Conservation (phyloP, 345 rosid genomes). For the Capsella bursapastoris region DNA sequence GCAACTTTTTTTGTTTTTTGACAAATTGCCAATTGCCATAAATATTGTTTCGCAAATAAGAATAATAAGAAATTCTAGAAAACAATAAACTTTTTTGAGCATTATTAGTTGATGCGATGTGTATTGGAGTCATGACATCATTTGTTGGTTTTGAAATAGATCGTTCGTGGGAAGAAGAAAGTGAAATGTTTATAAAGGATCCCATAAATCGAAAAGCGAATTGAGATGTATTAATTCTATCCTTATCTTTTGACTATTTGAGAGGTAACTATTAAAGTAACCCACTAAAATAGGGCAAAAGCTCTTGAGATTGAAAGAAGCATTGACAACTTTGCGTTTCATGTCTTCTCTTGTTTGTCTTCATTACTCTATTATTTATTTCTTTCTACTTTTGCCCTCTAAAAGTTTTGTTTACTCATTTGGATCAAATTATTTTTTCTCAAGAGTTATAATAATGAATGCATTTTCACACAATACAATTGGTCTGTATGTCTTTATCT, state of each 20-base stretch:
- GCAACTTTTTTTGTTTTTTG: neutral
- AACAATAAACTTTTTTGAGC: neutral
- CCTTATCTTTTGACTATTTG: slow-evolving; percentile 37
- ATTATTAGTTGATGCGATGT: slow-evolving; percentile 17
- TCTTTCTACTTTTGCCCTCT: slow-evolving; percentile 5
- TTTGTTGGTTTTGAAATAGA: slow-evolving; percentile 7
- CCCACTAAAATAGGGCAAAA: slow-evolving; percentile 28
- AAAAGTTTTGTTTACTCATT: neutral
- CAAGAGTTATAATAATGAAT: slow-evolving; percentile 24
- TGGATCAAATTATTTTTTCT: neutral
- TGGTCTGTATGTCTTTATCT: neutral
- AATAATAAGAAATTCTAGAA: neutral
- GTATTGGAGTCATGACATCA: neutral
- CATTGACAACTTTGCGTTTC: slow-evolving; percentile 30
- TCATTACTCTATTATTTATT: slow-evolving; percentile 29
- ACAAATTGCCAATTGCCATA: too few relatives aligned
- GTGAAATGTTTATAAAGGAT: slow-evolving; percentile 14
- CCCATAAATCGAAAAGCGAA: slow-evolving; percentile 10
- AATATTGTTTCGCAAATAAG: too few relatives aligned
- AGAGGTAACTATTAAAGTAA: slow-evolving; percentile 29
- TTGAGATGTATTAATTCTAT: slow-evolving; percentile 12
- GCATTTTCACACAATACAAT: slow-evolving; percentile 16
- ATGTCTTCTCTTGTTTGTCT: slow-evolving; percentile 22
- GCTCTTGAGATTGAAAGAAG: slow-evolving; percentile 32
- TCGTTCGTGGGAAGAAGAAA: slow-evolving; percentile 16